Percentiles rank a stretch among this genome's conserved stretches.
Conservation (phyloP, 768 basidiomycete genomes). For the Pisolithus sp. region DNA sequence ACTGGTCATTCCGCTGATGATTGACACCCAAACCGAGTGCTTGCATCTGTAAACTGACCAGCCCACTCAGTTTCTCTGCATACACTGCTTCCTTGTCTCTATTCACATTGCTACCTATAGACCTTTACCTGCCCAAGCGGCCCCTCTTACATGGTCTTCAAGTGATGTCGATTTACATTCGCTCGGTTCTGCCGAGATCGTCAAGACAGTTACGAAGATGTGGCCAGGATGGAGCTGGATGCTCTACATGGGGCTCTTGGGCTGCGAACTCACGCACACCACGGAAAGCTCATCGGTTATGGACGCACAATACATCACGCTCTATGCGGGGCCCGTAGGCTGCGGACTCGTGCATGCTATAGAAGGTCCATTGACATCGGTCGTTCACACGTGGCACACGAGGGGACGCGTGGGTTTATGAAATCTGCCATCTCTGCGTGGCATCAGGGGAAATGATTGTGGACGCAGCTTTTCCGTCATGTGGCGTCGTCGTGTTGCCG, state of each 20-base stretch:
- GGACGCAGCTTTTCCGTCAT: constrained; percentile 9
- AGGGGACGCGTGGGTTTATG: not conserved
- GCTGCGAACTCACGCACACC: constrained; percentile 20
- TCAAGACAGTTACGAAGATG: constrained; percentile 57
- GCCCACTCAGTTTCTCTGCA: constrained; percentile 44
- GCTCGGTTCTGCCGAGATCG: constrained; percentile 43
- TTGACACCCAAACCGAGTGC: constrained; percentile 28
- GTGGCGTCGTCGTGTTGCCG: constrained; percentile 35
- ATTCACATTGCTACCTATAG: constrained; percentile 40
- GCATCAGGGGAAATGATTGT: not conserved
- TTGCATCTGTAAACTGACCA: constrained; percentile 24
- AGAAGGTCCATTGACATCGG: constrained; percentile 51
- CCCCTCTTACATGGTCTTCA: too few relatives aligned
- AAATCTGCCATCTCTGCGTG: not conserved
- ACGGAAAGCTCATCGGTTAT: too few relatives aligned
- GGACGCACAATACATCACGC: constrained; percentile 9
- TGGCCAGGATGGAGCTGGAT: constrained; percentile 61
- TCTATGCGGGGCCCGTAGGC: constrained; percentile 58
- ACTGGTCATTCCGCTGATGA: too few relatives aligned
- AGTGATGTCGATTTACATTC: too few relatives aligned
- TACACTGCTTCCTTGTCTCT: constrained; percentile 44
- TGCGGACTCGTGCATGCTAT: constrained; percentile 52
- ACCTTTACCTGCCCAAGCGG: constrained; percentile 15
- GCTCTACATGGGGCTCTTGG: constrained; percentile 54
- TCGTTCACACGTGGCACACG: constrained; percentile 44